Percentiles rank a stretch among this genome's conserved stretches.
Evolutionary conservation across 2,329 filamentous ascomycete genomes (phyloP).

Genomic region (Ophiostoma populinum): DNA sequence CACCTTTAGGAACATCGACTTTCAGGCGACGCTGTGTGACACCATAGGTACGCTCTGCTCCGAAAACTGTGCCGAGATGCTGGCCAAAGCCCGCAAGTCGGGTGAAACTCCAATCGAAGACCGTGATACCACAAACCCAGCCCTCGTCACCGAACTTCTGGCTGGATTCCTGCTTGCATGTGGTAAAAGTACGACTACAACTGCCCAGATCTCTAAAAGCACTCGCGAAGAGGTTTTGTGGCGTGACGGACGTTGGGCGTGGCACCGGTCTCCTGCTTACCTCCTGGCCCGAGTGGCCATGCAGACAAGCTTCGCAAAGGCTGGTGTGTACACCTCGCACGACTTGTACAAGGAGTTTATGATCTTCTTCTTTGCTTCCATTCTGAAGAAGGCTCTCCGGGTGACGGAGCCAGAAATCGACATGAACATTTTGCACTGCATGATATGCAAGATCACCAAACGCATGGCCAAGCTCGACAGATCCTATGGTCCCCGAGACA

Average conservation of each 20-base stretch:
- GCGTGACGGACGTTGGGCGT: conserved; percentile 9
- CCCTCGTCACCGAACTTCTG: conserved; percentile 32
- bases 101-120: conserved; percentile 19
- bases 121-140: conserved; percentile 31
- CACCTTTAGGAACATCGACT: conserved; percentile 7
- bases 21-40: conserved; percentile 13
- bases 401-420: background rate
- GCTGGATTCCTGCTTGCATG: conserved; percentile 20
- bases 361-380: conserved; percentile 25
- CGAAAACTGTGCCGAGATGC: conserved; percentile 12
- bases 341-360: conserved; percentile 33
- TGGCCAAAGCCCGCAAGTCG: conserved; percentile 20
- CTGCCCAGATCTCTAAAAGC: conserved; percentile 27
- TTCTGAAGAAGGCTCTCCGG: conserved; percentile 12
- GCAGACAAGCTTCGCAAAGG: conserved; percentile 5
- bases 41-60: conserved; percentile 16
- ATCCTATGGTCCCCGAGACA: background rate
- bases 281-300: conserved; percentile 8
- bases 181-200: conserved; percentile 16
- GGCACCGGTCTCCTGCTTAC: conserved; percentile 10
- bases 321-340: background rate
- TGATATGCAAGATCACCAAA: conserved; percentile 25
- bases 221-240: conserved; percentile 37
- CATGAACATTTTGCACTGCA: conserved; percentile 18
- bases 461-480: conserved; percentile 1